Percentiles rank a stretch among this genome's conserved stretches.
Conservation (phyloP, 495 filamentous ascomycete genomes). For the Halenospora varia region DNA sequence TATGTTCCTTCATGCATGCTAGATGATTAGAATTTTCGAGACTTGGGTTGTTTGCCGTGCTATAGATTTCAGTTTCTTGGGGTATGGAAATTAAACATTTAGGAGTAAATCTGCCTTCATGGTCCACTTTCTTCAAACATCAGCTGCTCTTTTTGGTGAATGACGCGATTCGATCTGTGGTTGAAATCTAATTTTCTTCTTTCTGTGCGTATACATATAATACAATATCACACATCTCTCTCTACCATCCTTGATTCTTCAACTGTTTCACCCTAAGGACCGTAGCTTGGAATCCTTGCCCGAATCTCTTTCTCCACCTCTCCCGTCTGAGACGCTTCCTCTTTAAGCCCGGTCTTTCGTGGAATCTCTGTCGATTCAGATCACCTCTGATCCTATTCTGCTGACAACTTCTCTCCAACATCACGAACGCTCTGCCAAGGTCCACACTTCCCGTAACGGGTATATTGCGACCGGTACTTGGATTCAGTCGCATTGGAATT, state of each 20-base stretch:
- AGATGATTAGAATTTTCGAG: too few species aligned
- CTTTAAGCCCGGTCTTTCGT: constrained; percentile 71
- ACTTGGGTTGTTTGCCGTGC: too few species aligned
- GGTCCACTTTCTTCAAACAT: too few species aligned
- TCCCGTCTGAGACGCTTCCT: constrained; percentile 64
- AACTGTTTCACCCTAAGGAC: constrained; percentile 59
- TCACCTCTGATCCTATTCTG: constrained; percentile 53
- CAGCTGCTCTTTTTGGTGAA: too few species aligned
- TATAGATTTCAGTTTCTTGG: too few species aligned
- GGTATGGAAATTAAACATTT: too few species aligned
- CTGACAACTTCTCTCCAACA: constrained; percentile 40
- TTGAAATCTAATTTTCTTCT: not conserved
- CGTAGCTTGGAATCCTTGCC: constrained; percentile 56
- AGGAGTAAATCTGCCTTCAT: too few species aligned
- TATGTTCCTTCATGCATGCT: too few species aligned
- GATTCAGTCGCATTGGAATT: constrained; percentile 39
- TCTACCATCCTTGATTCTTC: constrained; percentile 69
- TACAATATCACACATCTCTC: not conserved
- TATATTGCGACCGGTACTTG: constrained; percentile 56
- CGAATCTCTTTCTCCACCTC: constrained; percentile 65
- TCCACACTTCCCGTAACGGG: constrained; percentile 45
- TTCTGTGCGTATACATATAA: not conserved
- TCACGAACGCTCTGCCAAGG: constrained; percentile 47
- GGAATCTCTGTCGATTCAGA: constrained; percentile 50
- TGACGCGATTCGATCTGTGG: not conserved